Percentiles rank a stretch among this genome's conserved stretches.
These are phyloP conservation scores for Epichloe bromicola DNA, from an alignment of 2,329 filamentous ascomycete species.

Conservation along the genomic window DNA sequence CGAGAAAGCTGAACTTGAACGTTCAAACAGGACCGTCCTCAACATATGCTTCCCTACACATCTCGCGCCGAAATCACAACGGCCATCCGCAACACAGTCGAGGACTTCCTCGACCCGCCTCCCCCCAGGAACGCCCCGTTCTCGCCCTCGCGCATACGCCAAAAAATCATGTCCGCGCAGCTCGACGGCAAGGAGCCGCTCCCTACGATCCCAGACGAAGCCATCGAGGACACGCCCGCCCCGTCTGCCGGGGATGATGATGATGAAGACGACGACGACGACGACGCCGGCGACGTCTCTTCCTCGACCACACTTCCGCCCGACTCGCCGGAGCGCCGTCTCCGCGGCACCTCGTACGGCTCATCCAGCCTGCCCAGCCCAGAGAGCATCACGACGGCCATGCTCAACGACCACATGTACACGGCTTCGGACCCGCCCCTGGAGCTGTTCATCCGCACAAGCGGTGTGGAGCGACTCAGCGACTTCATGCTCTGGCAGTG, in stretches of 20 bases:
- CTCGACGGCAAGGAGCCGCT: slow-evolving; percentile 34
- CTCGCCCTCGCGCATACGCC: slow-evolving; percentile 74
- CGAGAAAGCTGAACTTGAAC: slow-evolving; percentile 4
- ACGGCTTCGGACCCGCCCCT: slow-evolving; percentile 75
- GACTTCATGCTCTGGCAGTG: slow-evolving; percentile 99
- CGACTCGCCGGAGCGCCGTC: slow-evolving; percentile 34
- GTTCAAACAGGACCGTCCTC: slow-evolving; percentile 37
- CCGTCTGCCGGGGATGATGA: slow-evolving; percentile 22
- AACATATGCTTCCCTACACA: slow-evolving; percentile 97
- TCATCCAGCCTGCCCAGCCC: slow-evolving; percentile 48
- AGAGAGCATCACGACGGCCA: slow-evolving; percentile 75
- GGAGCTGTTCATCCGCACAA: slow-evolving; percentile 84
- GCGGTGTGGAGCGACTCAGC: slow-evolving; percentile 80
- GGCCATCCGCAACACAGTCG: slow-evolving; percentile 75
- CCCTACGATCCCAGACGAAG: slow-evolving; percentile 33
- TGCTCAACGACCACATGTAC: slow-evolving; percentile 75
- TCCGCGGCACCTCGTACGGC: slow-evolving; percentile 18
- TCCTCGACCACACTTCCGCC: slow-evolving; percentile 48
- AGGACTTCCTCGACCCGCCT: slow-evolving; percentile 68
- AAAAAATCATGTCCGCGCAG: slow-evolving; percentile 66
- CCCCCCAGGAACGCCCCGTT: slow-evolving; percentile 56
- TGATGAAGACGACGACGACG: slow-evolving; percentile 21
- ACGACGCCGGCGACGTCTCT: slow-evolving; percentile 33
- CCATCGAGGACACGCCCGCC: background rate
- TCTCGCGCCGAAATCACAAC: slow-evolving; percentile 90